Conservation (phyloP, 768 basidiomycete species). For the Suillus occidentalis region DNA sequence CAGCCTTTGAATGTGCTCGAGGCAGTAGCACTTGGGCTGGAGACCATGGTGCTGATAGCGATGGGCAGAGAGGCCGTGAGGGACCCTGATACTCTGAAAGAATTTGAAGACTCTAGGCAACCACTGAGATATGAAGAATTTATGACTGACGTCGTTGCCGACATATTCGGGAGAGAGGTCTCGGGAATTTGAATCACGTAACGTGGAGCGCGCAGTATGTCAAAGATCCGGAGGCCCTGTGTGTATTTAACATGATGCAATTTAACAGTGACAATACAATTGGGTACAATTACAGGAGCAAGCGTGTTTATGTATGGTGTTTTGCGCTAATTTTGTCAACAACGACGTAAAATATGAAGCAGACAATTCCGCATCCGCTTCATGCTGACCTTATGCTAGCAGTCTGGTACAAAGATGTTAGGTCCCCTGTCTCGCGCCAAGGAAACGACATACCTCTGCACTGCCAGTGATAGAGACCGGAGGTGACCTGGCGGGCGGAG, state of each 20-base stretch:
- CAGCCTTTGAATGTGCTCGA: constrained; percentile 35
- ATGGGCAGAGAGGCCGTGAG: constrained; percentile 23
- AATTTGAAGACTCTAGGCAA: background rate
- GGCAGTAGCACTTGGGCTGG: constrained; percentile 34
- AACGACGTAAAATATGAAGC: background rate
- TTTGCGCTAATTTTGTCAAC: background rate
- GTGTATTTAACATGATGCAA: background rate
- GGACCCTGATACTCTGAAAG: constrained; percentile 5
- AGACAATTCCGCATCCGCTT: background rate
- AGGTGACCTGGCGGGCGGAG: constrained; percentile 35
- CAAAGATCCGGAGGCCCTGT: background rate
- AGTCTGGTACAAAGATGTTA: background rate
- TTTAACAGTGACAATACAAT: background rate
- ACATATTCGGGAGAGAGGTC: constrained; percentile 1
- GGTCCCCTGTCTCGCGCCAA: background rate
- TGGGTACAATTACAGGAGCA: constrained; percentile 2
- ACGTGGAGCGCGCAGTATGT: background rate
- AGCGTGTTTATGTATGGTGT: background rate
- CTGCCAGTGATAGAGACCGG: constrained; percentile 10
- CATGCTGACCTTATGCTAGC: constrained; percentile 3
- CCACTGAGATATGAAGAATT: constrained; percentile 3
- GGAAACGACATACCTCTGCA: constrained; percentile 20
- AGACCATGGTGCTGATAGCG: constrained; percentile 26
- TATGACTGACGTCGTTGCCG: constrained; percentile 1
- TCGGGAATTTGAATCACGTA: background rate